Percentiles rank a stretch among this genome's conserved stretches.
Evolutionary conservation across 2,329 filamentous ascomycete species (phyloP).

Genomic region (Beauveria asiatica): DNA sequence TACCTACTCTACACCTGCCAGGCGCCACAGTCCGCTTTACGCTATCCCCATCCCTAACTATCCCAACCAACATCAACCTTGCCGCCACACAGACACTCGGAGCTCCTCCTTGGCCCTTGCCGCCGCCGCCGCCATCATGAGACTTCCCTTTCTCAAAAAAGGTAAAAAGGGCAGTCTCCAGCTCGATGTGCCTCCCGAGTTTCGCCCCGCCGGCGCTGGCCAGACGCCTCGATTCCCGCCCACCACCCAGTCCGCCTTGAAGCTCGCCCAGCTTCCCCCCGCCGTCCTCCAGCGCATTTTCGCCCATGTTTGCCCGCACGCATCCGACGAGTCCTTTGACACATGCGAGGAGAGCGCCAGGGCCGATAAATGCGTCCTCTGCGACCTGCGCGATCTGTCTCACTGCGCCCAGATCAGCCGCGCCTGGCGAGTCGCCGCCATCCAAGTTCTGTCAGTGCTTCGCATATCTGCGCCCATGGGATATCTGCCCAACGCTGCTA

Average conservation of each 20-base stretch:
- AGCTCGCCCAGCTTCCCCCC: slow-evolving; percentile 51
- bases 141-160: slow-evolving; percentile 29
- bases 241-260: slow-evolving; percentile 31
- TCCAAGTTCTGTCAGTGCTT: slow-evolving; percentile 52
- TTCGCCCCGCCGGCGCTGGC: slow-evolving; percentile 20
- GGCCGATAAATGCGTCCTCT: slow-evolving; percentile 82
- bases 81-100: neutral
- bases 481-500: neutral
- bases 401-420: slow-evolving; percentile 68
- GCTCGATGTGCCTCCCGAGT: slow-evolving; percentile 22
- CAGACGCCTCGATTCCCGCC: slow-evolving; percentile 26
- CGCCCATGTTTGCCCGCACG: slow-evolving; percentile 73
- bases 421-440: slow-evolving; percentile 54
- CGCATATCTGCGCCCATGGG: neutral
- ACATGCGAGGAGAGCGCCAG: slow-evolving; percentile 73
- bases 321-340: slow-evolving; percentile 67
- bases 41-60: neutral
- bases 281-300: slow-evolving; percentile 73
- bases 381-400: slow-evolving; percentile 81
- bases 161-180: slow-evolving; percentile 27
- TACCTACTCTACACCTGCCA: neutral
- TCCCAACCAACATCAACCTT: neutral
- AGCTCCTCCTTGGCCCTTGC: neutral
- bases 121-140: slow-evolving; percentile 21
- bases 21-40: neutral